Evolutionary conservation across 2,329 filamentous ascomycete species (phyloP).

Genomic region (Pseudogymnoascus sp.): DNA sequence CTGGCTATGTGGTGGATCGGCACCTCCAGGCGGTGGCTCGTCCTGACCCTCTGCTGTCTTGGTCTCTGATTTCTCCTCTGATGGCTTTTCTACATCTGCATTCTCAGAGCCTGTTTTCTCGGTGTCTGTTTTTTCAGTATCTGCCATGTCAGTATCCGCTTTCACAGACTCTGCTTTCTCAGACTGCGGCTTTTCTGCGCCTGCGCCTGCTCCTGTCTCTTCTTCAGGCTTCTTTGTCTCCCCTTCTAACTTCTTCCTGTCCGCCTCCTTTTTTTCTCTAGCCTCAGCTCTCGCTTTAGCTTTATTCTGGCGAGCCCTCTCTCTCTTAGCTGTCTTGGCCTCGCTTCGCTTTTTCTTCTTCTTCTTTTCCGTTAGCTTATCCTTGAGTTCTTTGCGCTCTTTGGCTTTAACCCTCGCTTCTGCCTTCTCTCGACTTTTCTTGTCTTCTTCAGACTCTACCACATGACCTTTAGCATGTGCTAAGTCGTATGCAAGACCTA

Average conservation of each 20-base stretch:
- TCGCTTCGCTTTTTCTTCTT: constrained; percentile 37
- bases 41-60: constrained; percentile 17
- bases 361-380: constrained; percentile 44
- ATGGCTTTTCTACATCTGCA: constrained; percentile 11
- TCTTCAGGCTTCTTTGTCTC: constrained; percentile 16
- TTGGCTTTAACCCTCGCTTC: constrained; percentile 27
- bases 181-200: constrained; percentile 23
- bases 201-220: constrained; percentile 9
- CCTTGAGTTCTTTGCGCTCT: constrained; percentile 37
- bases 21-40: constrained; percentile 15
- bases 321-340: constrained; percentile 33
- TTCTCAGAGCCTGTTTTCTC: constrained; percentile 22
- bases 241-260: constrained; percentile 17
- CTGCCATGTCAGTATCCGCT: constrained; percentile 21
- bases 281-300: constrained; percentile 33
- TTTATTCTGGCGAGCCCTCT: constrained; percentile 31
- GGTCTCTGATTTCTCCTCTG: constrained; percentile 26
- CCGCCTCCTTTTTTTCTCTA: constrained; percentile 29
- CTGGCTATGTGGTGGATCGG: not conserved
- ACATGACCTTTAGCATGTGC: constrained; percentile 52
- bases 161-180: constrained; percentile 21
- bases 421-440: constrained; percentile 19
- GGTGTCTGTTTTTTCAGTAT: constrained; percentile 22
- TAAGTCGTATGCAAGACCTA: constrained; percentile 51
- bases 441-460: constrained; percentile 40